These are phyloP conservation scores for Tuber microsphaerosporum DNA, from an alignment of 495 filamentous ascomycete species.

Conservation along the genomic window DNA sequence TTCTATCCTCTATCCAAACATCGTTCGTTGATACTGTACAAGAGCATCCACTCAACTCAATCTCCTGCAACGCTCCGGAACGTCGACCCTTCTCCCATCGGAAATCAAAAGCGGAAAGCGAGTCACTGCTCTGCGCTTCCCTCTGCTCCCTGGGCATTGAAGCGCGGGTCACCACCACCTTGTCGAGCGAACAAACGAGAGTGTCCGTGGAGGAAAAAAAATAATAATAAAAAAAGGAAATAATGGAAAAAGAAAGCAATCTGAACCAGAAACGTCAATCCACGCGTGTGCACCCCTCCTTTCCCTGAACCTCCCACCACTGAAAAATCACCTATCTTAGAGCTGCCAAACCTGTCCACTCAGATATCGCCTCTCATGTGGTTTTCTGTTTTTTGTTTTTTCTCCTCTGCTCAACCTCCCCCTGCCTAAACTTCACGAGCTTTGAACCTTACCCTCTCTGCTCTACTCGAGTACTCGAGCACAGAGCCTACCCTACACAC, in stretches of 20 bases:
- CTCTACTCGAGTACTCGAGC: neutral
- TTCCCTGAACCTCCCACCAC: constrained; percentile 34
- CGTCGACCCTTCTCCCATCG: constrained; percentile 1
- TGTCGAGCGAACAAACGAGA: neutral
- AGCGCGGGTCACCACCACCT: constrained; percentile 1
- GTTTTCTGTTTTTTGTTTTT: neutral
- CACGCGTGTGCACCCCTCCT: constrained; percentile 36
- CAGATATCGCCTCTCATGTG: neutral
- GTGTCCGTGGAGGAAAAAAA: neutral
- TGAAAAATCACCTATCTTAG: constrained; percentile 31
- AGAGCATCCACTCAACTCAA: neutral
- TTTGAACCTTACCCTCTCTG: neutral
- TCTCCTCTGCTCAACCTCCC: neutral
- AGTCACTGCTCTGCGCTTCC: constrained; percentile 1
- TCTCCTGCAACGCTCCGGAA: neutral
- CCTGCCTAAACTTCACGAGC: neutral
- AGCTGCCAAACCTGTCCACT: constrained; percentile 26
- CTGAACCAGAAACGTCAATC: constrained; percentile 39
- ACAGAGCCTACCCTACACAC: neutral
- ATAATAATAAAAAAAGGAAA: neutral
- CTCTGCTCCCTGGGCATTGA: neutral
- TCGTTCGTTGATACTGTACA: neutral
- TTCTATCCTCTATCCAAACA: neutral
- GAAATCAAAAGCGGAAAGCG: neutral
- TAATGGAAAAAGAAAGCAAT: constrained; percentile 29